Evolutionary conservation across 2,329 filamentous ascomycete species (phyloP).

Genomic region (Ceratocystis ficicola): DNA sequence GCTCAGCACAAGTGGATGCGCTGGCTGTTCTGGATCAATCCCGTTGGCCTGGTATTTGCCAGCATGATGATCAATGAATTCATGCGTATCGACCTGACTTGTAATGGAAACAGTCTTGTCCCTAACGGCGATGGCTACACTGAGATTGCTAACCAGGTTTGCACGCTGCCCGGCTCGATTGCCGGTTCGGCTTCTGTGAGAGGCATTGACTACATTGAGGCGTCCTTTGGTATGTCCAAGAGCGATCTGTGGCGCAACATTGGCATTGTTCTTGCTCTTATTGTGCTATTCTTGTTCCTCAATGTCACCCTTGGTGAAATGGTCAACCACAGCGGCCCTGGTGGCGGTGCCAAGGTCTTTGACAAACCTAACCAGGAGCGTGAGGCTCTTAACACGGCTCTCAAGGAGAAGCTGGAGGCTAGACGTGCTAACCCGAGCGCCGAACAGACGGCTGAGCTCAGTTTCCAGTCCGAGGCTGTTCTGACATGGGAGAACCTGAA

Average conservation of each 20-base stretch:
- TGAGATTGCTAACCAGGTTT: slow-evolving; percentile 64
- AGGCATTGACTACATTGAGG: slow-evolving; percentile 56
- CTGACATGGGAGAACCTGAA: slow-evolving; percentile 79
- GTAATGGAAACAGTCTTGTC: slow-evolving; percentile 54
- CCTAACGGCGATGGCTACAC: slow-evolving; percentile 58
- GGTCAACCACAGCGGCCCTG: slow-evolving; percentile 58
- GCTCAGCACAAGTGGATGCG: slow-evolving; percentile 62
- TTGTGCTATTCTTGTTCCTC: slow-evolving; percentile 59
- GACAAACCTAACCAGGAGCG: slow-evolving; percentile 61
- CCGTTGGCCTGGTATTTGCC: slow-evolving; percentile 62
- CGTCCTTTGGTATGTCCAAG: slow-evolving; percentile 54
- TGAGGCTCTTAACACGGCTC: slow-evolving; percentile 50
- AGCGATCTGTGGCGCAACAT: slow-evolving; percentile 70
- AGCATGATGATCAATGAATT: slow-evolving; percentile 85
- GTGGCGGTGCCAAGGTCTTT: slow-evolving; percentile 67
- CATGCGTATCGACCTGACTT: slow-evolving; percentile 53
- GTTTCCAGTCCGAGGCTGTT: slow-evolving; percentile 50
- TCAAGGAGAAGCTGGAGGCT: slow-evolving; percentile 47
- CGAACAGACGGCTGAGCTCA: slow-evolving; percentile 40
- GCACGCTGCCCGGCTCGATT: slow-evolving; percentile 61
- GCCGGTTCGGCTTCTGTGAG: slow-evolving; percentile 52
- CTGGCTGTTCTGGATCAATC: slow-evolving; percentile 71
- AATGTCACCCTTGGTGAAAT: slow-evolving; percentile 71
- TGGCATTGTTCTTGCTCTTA: slow-evolving; percentile 65
- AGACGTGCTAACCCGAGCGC: slow-evolving; percentile 34